A percentile compares a stretch with the other conserved stretches of the same genome.
Evolutionary conservation across 2,329 filamentous ascomycete species (phyloP).

Genomic region (Didymellaceae sp.): DNA sequence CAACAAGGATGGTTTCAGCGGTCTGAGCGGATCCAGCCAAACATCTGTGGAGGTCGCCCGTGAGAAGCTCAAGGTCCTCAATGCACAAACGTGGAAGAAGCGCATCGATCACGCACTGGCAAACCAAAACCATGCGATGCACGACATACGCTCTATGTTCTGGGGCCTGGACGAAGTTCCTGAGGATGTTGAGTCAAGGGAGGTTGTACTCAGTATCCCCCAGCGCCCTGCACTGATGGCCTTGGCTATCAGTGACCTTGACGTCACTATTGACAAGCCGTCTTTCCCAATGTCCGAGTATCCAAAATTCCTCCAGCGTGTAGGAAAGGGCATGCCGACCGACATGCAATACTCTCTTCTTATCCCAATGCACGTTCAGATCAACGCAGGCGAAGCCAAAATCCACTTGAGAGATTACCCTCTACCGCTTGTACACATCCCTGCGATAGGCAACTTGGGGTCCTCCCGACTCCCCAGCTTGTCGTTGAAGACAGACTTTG

Average conservation of each 20-base stretch:
- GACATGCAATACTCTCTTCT: conserved; percentile 91
- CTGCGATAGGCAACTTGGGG: conserved; percentile 78
- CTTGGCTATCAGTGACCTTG: conserved; percentile 80
- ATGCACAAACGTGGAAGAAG: conserved; percentile 89
- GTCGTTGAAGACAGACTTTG: conserved; percentile 87
- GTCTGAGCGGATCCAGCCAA: conserved; percentile 73
- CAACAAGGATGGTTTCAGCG: conserved; percentile 77
- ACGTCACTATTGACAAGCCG: conserved; percentile 87
- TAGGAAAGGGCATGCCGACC: conserved; percentile 95
- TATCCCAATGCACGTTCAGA: conserved; percentile 85
- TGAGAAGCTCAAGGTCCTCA: conserved; percentile 76
- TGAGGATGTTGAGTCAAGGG: conserved; percentile 80
- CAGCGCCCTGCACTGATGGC: conserved; percentile 84
- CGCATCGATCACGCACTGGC: conserved; percentile 80
- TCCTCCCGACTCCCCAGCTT: conserved; percentile 80
- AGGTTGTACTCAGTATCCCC: conserved; percentile 85
- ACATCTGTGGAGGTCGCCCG: conserved; percentile 79
- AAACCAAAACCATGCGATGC: conserved; percentile 74
- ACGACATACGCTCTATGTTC: conserved; percentile 78
- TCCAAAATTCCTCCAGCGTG: conserved; percentile 81
- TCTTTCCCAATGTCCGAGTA: conserved; percentile 84
- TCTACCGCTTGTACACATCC: conserved; percentile 87
- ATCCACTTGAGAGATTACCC: conserved; percentile 93
- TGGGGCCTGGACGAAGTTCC: conserved; percentile 83
- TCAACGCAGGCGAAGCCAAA: conserved; percentile 88